Base-by-base conservation (phyloP, 2,329 filamentous ascomycete genomes). In the Nothophoma quercina region DNA sequence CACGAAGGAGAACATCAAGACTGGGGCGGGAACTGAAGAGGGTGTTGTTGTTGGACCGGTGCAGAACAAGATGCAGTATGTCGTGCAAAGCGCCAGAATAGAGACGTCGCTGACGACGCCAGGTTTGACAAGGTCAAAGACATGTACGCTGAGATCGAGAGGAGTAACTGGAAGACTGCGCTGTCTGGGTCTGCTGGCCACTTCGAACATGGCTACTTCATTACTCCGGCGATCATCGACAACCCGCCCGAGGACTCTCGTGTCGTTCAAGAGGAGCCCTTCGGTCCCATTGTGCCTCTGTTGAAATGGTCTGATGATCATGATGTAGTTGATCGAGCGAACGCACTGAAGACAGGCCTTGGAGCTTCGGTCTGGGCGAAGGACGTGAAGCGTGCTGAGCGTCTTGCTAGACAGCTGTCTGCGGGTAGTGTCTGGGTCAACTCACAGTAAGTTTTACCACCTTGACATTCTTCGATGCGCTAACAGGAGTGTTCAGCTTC, bases 251-350 rank as follows among this genome's bases (percentile, higher is more conserved):
- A 85, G 57, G 75, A 81, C 30, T 81, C 83, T 2, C 71, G 78
- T 9, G 76, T 87, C 15, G 83, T 86, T 8, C 70, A 75, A 23
- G 85, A 87, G 59, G 85, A 88, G 65, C 81, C 84, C 4, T 88
- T 87, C 58, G 84, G 82, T 0, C 87, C 87, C 0, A 84, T 90
- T 25, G 78, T 89, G 1, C 86, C 87, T 0, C 73, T 88, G 7
- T 64, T 88, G 48, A 81, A 79, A 16, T 90, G 85, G 85, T 75
- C 74, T 0, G 77, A 81, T 19, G 85, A 89, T 51, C 60, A 61
- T 15, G 68, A 70, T 81, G 74, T 79, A 77, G 41, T 76, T 74
- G 33, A 74, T 65, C 68, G 74, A 63, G 59, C 75, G 10, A 84
- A 84, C 64, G 73, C 74, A 50, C 75, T 74, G 15, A 73, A 75